A percentile compares a stretch with the other conserved stretches of the same genome.
phyloP scores from a whole-genome alignment of 805 yeast species.

The Wickerhamiella cacticola region DNA sequence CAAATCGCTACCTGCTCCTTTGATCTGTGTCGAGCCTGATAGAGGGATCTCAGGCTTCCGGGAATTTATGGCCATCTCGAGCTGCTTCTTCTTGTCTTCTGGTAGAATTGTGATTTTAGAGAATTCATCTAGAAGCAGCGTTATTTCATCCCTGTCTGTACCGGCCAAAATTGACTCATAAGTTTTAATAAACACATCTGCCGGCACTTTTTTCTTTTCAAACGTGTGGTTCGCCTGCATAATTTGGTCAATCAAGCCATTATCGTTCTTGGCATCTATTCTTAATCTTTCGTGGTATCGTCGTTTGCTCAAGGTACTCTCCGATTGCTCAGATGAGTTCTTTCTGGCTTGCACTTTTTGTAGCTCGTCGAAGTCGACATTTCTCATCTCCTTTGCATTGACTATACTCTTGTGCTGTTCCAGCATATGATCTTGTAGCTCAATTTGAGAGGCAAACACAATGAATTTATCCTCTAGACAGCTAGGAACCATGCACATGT shows the following conservation, averaged over 20 bases:
- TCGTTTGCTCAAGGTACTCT: constrained; percentile 1
- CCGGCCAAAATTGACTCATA: constrained; percentile 18
- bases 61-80: constrained; percentile 9
- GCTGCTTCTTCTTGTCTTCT: constrained; percentile 4
- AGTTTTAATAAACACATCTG: constrained; percentile 18
- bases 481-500: constrained; percentile 56
- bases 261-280: constrained; percentile 27
- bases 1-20: too few relatives aligned
- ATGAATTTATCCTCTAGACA: constrained; percentile 87
- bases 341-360: constrained; percentile 6
- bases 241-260: constrained; percentile 21
- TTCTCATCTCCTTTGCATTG: constrained; percentile 28
- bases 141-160: constrained; percentile 16
- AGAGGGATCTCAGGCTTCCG: background rate
- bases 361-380: constrained; percentile 14
- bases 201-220: constrained; percentile 19
- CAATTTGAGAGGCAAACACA: constrained; percentile 78
- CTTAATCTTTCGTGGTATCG: constrained; percentile 21
- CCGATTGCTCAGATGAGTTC: background rate
- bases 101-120: constrained; percentile 4
- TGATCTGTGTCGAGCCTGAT: background rate
- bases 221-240: constrained; percentile 19
- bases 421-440: constrained; percentile 76
- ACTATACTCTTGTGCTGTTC: constrained; percentile 60
- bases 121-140: constrained; percentile 18